A percentile compares a stretch with the other conserved stretches of the same genome.
These are phyloP conservation scores for Nephelium lappaceum DNA, from an alignment of 345 rosid species.

Conservation along the genomic window DNA sequence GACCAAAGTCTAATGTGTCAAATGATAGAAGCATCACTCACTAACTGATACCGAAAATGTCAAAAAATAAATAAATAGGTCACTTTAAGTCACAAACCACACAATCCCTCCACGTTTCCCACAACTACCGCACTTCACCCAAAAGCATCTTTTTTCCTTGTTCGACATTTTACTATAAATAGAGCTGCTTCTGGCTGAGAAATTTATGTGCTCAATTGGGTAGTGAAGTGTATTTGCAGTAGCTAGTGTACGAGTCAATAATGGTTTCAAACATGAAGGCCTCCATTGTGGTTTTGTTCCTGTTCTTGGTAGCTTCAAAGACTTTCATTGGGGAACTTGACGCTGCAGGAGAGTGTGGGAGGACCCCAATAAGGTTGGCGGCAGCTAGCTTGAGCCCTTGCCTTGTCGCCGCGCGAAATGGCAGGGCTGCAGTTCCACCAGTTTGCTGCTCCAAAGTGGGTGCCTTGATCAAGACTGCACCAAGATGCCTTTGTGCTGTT, in stretches of 20 bases:
- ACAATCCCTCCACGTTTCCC: constrained; percentile 29
- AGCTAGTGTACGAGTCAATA: not conserved
- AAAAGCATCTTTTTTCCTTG: not conserved
- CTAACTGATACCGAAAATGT: not conserved
- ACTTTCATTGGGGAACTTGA: constrained; percentile 17
- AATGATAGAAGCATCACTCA: not conserved
- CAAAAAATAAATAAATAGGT: too few relatives aligned
- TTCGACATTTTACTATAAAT: not conserved
- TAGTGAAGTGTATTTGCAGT: not conserved
- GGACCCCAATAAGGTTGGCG: constrained; percentile 59
- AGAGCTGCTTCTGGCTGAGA: not conserved
- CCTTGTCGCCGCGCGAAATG: constrained; percentile 62
- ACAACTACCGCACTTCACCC: constrained; percentile 47
- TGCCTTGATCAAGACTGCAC: constrained; percentile 62
- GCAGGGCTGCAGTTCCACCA: constrained; percentile 52
- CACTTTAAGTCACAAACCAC: not conserved
- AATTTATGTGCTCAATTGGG: not conserved
- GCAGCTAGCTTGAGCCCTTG: constrained; percentile 82
- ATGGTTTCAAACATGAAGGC: constrained; percentile 33
- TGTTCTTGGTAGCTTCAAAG: constrained; percentile 33
- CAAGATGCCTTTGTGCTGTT: constrained; percentile 77
- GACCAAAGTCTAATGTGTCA: constrained; percentile 3
- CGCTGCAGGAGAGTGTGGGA: constrained; percentile 77
- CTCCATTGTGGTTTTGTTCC: constrained; percentile 26
- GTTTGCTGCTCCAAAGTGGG: constrained; percentile 72